These are phyloP conservation scores for Xerocomus minutiporus DNA, from an alignment of 1,284 basidiomycete species.

Conservation along the genomic window DNA sequence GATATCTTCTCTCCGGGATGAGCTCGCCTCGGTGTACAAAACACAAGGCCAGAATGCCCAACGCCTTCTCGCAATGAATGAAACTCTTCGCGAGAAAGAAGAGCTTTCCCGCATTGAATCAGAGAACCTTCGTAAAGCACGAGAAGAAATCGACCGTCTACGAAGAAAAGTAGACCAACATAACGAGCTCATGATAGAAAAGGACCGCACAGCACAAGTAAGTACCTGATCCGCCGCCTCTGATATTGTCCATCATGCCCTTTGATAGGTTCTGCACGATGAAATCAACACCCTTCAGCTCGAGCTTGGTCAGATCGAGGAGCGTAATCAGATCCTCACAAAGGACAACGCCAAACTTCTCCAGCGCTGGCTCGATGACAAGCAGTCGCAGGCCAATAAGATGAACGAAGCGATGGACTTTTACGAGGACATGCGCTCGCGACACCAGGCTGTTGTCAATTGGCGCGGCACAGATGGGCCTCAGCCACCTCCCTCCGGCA, in stretches of 20 bases:
- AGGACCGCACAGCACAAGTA: conserved; percentile 86
- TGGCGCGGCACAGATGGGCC: conserved; percentile 46
- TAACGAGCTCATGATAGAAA: conserved; percentile 78
- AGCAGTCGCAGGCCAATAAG: conserved; percentile 88
- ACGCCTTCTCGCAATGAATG: conserved; percentile 86
- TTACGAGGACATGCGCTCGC: conserved; percentile 76
- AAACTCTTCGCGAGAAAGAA: conserved; percentile 89
- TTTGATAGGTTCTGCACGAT: conserved; percentile 80
- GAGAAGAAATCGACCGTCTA: conserved; percentile 68
- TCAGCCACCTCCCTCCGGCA: conserved; percentile 21
- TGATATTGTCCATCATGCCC: background rate
- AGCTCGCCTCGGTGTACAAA: conserved; percentile 92
- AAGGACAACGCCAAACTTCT: conserved; percentile 93
- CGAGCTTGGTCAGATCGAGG: conserved; percentile 85
- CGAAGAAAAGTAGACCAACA: conserved; percentile 81
- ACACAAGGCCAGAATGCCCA: conserved; percentile 96
- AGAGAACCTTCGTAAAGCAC: conserved; percentile 68
- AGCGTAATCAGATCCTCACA: conserved; percentile 79
- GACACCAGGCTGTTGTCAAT: conserved; percentile 52
- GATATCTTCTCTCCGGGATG: conserved; percentile 84
- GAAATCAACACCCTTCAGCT: conserved; percentile 88
- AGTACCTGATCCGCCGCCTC: conserved; percentile 15
- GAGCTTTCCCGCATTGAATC: conserved; percentile 71
- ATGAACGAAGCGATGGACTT: conserved; percentile 91
- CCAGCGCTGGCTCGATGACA: conserved; percentile 93